Conservation (phyloP, 306 rosid genomes). For the Delonix regia region DNA sequence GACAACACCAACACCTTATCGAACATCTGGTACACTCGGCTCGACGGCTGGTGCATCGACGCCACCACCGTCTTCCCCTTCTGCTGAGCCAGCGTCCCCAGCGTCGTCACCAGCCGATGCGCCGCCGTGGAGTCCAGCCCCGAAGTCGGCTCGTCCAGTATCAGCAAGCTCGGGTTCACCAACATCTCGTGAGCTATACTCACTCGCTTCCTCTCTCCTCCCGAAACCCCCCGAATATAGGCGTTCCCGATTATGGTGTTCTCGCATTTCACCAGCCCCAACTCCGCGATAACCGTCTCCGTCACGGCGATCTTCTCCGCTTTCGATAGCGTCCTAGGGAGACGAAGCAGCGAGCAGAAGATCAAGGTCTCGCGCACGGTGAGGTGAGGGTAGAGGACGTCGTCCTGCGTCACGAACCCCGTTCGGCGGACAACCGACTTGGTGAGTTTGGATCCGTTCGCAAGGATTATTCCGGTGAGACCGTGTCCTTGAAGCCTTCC, state of each 20-base stretch:
- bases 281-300: conserved; percentile 67
- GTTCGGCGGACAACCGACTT: conserved; percentile 60
- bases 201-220: conserved; percentile 88
- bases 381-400: conserved; percentile 77
- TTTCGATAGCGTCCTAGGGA: conserved; percentile 43
- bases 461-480: conserved; percentile 65
- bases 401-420: conserved; percentile 86
- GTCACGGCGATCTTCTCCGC: conserved; percentile 53
- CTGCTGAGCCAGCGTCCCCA: conserved; percentile 62
- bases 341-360: conserved; percentile 85
- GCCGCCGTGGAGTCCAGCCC: conserved; percentile 92
- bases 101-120: conserved; percentile 56
- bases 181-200: conserved; percentile 90
- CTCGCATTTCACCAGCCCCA: conserved; percentile 72
- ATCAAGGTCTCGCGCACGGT: conserved; percentile 79
- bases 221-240: conserved; percentile 83
- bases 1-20: conserved; percentile 62
- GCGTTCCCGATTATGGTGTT: conserved; percentile 78
- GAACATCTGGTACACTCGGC: conserved; percentile 81
- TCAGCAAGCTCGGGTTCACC: conserved; percentile 66
- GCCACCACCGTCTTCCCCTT: conserved; percentile 81
- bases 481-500: conserved; percentile 68
- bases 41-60: conserved; percentile 91
- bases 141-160: conserved; percentile 89
- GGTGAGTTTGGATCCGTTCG: conserved; percentile 54